A percentile compares a stretch with the other conserved stretches of the same genome.
Evolutionary conservation across 345 rosid genomes (phyloP).

Genomic region (Citrus trifoliata): DNA sequence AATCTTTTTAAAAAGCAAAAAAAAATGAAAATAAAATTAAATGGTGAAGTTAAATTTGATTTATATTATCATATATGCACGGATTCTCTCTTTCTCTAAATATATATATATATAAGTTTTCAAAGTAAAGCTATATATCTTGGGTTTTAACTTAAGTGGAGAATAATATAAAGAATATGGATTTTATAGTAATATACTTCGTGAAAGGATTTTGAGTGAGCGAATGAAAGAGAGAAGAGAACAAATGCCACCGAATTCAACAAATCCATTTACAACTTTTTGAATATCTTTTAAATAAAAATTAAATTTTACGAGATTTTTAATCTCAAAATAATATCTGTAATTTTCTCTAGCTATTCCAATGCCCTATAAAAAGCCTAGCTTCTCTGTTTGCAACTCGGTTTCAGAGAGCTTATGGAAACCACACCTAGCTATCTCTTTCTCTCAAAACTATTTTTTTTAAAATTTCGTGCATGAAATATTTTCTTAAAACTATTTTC

Average conservation of each 20-base stretch:
- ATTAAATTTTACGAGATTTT: not conserved
- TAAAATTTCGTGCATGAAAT: not conserved
- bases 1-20: too few species aligned
- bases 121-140: too few species aligned
- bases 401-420: constrained; percentile 22
- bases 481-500: not conserved
- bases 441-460: not conserved
- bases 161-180: constrained; percentile 24
- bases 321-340: not conserved
- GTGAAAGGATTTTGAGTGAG: not conserved
- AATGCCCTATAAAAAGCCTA: constrained; percentile 14
- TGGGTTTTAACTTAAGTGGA: not conserved
- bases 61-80: not conserved
- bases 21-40: too few species aligned
- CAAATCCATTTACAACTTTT: not conserved
- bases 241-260: constrained; percentile 23
- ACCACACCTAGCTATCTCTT: constrained; percentile 12
- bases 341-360: not conserved
- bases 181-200: constrained; percentile 22
- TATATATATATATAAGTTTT: too few species aligned
- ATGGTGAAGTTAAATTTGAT: not conserved
- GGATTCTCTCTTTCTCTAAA: not conserved
- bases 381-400: constrained; percentile 24
- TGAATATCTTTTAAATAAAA: not conserved
- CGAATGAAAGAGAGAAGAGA: constrained; percentile 4